Evolutionary conservation across 1,284 basidiomycete genomes (phyloP).

Genomic region (Ceratobasidium theobromae): DNA sequence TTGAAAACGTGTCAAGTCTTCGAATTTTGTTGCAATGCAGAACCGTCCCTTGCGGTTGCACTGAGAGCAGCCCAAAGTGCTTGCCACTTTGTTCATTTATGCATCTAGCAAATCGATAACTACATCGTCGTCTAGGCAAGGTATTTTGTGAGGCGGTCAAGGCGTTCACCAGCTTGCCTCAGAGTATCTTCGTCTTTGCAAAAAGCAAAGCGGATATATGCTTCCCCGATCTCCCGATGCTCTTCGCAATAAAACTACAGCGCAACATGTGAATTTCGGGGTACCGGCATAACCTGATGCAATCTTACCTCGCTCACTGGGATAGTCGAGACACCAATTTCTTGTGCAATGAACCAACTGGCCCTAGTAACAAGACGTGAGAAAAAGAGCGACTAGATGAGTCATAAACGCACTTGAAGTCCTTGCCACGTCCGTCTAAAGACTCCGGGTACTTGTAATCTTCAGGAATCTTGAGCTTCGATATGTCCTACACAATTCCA

Average conservation of each 20-base stretch:
- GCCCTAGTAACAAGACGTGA: constrained; percentile 51
- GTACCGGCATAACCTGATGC: background rate
- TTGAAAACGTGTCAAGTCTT: no score
- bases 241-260: constrained; percentile 84
- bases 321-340: constrained; percentile 87
- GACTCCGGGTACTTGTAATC: constrained; percentile 80
- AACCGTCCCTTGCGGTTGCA: no score
- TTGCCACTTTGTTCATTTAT: no score
- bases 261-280: background rate
- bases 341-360: constrained; percentile 88
- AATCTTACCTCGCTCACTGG: constrained; percentile 84
- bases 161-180: constrained; percentile 70
- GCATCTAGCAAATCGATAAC: no score
- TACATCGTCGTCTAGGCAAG: constrained; percentile 46
- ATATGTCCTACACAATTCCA: constrained; percentile 66
- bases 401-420: constrained; percentile 68
- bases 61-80: no score
- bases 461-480: constrained; percentile 76
- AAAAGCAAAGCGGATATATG: constrained; percentile 86
- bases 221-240: constrained; percentile 81
- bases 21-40: no score
- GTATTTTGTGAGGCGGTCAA: constrained; percentile 73
- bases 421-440: constrained; percentile 77
- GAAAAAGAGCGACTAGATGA: constrained; percentile 34
- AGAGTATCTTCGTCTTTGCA: constrained; percentile 90